phyloP scores from a whole-genome alignment of 2,329 filamentous ascomycete species.

The Xylaria sp. region DNA sequence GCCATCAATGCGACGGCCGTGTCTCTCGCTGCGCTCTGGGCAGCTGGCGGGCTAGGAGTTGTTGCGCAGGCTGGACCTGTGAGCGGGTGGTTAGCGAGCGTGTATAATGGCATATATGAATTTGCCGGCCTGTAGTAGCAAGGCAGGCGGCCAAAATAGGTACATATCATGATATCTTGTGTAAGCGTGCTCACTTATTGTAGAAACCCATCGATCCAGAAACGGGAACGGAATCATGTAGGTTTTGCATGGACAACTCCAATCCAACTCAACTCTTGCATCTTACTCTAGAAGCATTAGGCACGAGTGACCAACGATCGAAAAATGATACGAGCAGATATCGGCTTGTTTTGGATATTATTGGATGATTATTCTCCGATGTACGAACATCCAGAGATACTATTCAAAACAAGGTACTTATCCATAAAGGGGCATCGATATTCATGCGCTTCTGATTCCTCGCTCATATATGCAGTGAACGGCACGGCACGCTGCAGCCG shows the following conservation, averaged over 20 bases:
- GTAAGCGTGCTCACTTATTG: background rate
- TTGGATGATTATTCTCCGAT: background rate
- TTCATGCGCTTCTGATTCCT: too few relatives aligned
- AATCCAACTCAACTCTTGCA: background rate
- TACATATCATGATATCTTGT: background rate
- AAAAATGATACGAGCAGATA: background rate
- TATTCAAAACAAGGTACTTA: background rate
- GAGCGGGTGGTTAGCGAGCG: constrained; percentile 71
- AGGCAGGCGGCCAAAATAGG: background rate
- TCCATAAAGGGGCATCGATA: background rate
- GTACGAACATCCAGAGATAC: background rate
- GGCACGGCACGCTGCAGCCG: too few relatives aligned
- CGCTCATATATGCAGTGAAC: too few relatives aligned
- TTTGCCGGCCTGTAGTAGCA: constrained; percentile 9
- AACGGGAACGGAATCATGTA: background rate
- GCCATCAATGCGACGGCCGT: constrained; percentile 61
- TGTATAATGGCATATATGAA: constrained; percentile 70
- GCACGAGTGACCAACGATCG: background rate
- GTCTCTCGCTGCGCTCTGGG: constrained; percentile 63
- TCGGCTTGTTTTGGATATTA: too few relatives aligned
- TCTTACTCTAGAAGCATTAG: background rate
- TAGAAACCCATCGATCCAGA: background rate
- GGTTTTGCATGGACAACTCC: background rate
- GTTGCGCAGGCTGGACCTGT: constrained; percentile 66
- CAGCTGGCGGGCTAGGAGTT: constrained; percentile 72